Evolutionary conservation across 2,329 filamentous ascomycete species (phyloP), one percentile per base, ranked within the genome.

Genomic region (Colletotrichum sp.): DNA sequence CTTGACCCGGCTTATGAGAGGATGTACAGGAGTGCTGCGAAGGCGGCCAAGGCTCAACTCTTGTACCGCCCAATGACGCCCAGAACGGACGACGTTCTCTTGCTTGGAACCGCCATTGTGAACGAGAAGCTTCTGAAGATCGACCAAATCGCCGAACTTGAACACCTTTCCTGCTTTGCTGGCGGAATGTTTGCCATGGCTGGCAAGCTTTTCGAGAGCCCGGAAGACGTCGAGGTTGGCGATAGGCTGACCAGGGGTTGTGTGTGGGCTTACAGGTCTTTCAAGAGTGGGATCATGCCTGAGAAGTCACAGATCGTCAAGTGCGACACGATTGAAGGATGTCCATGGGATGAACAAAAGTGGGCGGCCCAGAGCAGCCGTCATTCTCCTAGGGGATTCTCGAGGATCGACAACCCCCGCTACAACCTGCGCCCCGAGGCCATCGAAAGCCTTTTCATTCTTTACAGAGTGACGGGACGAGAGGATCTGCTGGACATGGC

Each of bases 1-100:
- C 84, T 86, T 8, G 84, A 89, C 21, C 66, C 89, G 28, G 82
- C 90, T 75, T 94, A 94, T 80, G 86, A 87, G 62, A 85, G 82
- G 52, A 91, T 94, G 87, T 82, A 94, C 81, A 85, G 89, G 72
- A 84, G 83, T 18, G 89, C 91, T 21, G 88, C 92, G 60, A 87
- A 90, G n/a, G 85, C 89, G 0, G 89, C 89, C 3, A 89, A 90
- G 62, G 83, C 90, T 63, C 83, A 93, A 76, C 85, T 94, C 4
- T 87, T 94, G 68, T 94, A 92, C 82, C 88, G 90, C 5, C 93
- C 93, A 1, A 90, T 93, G 86, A 88, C 89, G 3, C 89, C 89
- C 0, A 84, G 85, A 6, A 88, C 89, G 63, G 86, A 88, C 4
- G 84, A 86, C 75, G 89, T 94, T 21, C 86, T 94, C 9, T 82